Evolutionary conservation across 2,329 filamentous ascomycete species (phyloP).

Genomic region (Stylonectria norvegica): DNA sequence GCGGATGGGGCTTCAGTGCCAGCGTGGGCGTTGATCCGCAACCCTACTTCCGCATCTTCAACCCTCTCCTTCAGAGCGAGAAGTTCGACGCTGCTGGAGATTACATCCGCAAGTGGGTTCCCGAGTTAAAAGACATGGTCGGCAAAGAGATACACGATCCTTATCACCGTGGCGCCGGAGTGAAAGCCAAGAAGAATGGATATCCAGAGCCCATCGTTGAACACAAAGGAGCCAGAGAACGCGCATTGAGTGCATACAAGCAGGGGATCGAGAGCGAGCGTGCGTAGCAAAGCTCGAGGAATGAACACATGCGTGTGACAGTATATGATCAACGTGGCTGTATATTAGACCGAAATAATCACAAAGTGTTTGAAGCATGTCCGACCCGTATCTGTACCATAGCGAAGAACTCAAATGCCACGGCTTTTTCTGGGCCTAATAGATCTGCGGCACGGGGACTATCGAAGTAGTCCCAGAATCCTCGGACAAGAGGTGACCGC

Average conservation of each 20-base stretch:
- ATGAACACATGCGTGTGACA: no score
- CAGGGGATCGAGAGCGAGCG: conserved; percentile 35
- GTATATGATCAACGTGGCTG: no score
- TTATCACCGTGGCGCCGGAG: conserved; percentile 61
- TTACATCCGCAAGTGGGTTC: conserved; percentile 81
- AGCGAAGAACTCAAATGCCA: conserved; percentile 51
- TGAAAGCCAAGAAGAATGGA: conserved; percentile 59
- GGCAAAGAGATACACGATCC: conserved; percentile 78
- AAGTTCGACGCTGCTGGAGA: conserved; percentile 76
- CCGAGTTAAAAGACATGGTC: conserved; percentile 63
- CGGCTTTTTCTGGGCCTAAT: conserved; percentile 59
- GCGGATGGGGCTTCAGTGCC: conserved; percentile 56
- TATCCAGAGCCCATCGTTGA: conserved; percentile 75
- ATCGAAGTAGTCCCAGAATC: conserved; percentile 56
- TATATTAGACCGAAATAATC: no score
- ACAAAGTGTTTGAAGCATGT: conserved; percentile 38
- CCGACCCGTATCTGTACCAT: conserved; percentile 66
- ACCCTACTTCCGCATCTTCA: conserved; percentile 89
- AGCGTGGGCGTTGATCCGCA: conserved; percentile 77
- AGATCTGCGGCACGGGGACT: conserved; percentile 58
- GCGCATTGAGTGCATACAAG: conserved; percentile 69
- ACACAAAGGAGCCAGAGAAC: conserved; percentile 66
- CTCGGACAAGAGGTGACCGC: conserved; percentile 42
- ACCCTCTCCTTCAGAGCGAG: conserved; percentile 78
- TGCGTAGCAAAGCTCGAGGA: no score